Conservation (phyloP, 805 yeast genomes). For the Candida sakaeoensis region DNA sequence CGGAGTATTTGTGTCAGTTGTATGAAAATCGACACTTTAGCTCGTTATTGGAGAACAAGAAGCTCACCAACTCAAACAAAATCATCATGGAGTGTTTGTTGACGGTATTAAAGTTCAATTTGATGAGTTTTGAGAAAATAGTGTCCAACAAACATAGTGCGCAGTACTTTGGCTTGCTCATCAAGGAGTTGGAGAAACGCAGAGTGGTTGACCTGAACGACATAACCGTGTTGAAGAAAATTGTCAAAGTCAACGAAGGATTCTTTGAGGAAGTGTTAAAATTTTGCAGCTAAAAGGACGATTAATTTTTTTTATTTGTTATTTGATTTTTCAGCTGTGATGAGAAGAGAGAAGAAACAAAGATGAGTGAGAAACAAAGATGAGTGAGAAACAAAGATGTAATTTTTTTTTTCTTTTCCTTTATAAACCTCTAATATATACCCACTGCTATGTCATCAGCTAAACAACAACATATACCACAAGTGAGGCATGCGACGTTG, state of each 20-base stretch:
- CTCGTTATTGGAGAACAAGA: neutral
- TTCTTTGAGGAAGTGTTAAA: neutral
- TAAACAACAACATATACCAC: conserved; percentile 60
- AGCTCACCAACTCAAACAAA: conserved; percentile 3
- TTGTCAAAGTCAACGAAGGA: neutral
- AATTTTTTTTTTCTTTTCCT: neutral
- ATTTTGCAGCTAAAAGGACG: neutral
- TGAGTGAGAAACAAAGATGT: neutral
- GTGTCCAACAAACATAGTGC: neutral
- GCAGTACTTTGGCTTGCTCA: neutral
- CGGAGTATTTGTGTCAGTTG: conserved; percentile 2
- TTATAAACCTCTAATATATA: neutral
- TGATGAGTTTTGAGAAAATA: conserved; percentile 1
- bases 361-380: neutral
- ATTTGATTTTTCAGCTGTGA: neutral
- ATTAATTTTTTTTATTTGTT: neutral
- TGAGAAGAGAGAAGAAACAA: neutral
- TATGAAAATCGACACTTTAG: conserved; percentile 1
- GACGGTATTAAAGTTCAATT: conserved; percentile 2
- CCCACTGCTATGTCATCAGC: conserved; percentile 63
- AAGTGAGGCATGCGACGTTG: conserved; percentile 66
- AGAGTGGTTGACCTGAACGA: too few species aligned
- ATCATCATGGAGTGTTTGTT: neutral
- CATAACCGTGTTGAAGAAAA: neutral
- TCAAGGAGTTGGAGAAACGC: conserved; percentile 1